phyloP scores from a whole-genome alignment of 305 asterid species.

The Fraxinus angustifolia region DNA sequence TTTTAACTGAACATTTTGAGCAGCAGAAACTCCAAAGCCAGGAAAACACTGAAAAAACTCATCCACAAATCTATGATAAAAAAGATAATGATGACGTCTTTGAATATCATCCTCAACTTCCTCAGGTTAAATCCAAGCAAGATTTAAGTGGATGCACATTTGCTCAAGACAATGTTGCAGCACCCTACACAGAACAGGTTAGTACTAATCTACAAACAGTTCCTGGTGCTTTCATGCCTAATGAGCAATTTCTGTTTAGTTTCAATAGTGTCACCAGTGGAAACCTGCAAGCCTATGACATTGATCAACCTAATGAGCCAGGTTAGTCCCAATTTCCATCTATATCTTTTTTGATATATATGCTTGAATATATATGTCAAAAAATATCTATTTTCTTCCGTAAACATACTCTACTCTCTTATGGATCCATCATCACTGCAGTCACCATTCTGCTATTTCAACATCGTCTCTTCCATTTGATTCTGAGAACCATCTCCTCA shows the following conservation, averaged over 20 bases:
- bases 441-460: neutral
- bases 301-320: neutral
- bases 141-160: neutral
- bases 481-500: neutral
- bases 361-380: neutral
- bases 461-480: neutral
- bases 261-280: slow-evolving; percentile 8
- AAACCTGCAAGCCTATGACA: slow-evolving; percentile 14
- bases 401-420: neutral
- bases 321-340: neutral
- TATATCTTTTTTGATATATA: neutral
- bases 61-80: neutral
- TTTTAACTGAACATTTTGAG: neutral
- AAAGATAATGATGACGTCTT: neutral
- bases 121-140: neutral
- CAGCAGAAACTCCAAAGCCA: neutral
- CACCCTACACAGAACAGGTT: neutral
- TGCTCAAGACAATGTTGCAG: neutral
- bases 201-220: neutral
- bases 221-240: neutral
- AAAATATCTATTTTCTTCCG: neutral
- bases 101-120: slow-evolving; percentile 1
- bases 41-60: neutral
- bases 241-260: neutral
- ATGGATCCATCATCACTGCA: neutral